Evolutionary conservation across 345 rosid species (phyloP).

Genomic region (Dipteronia sinensis): DNA sequence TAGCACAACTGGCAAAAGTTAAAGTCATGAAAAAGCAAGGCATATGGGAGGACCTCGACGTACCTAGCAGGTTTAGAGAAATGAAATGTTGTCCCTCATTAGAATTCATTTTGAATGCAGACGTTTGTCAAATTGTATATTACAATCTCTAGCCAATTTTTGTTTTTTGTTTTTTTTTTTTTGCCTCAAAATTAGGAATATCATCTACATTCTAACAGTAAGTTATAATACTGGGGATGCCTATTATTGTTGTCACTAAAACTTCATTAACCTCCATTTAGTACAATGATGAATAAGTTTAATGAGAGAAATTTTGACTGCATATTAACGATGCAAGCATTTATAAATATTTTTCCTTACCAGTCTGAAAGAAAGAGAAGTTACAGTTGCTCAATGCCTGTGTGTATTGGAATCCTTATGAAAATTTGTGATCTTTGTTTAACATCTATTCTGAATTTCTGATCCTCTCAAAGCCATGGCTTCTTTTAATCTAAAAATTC

Average conservation of each 20-base stretch:
- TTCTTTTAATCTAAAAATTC: not conserved
- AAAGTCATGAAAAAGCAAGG: conserved; percentile 53
- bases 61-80: conserved; percentile 47
- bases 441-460: not conserved
- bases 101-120: too few relatives aligned
- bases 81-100: too few relatives aligned
- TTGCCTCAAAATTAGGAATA: not conserved
- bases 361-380: not conserved
- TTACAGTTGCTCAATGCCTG: not conserved
- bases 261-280: not conserved
- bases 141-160: too few relatives aligned
- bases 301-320: not conserved
- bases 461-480: not conserved
- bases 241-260: not conserved
- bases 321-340: not conserved
- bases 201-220: not conserved
- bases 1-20: conserved; percentile 61
- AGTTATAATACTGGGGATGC: not conserved
- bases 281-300: not conserved
- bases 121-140: too few relatives aligned
- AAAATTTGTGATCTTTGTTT: not conserved
- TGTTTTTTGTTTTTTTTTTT: too few relatives aligned
- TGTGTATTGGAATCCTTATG: not conserved
- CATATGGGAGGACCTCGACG: conserved; percentile 60
- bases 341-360: not conserved